phyloP scores from a whole-genome alignment of 176 grass and related monocot species.

The Oryza glaberrima region DNA sequence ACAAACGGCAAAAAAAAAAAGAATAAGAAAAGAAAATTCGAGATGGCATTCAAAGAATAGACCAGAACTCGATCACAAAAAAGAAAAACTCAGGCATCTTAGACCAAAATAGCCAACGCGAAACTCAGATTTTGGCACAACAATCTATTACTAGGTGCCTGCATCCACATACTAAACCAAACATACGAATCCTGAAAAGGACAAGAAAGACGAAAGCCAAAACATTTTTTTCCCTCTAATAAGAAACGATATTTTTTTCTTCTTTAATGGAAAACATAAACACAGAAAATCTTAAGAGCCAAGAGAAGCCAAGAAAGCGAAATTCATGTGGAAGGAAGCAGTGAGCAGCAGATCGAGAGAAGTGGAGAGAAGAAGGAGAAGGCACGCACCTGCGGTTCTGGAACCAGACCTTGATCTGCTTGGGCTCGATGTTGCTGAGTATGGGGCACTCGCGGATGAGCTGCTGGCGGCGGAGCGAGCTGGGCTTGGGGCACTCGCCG shows the following conservation, averaged over 20 bases:
- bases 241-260: not conserved
- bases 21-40: not conserved
- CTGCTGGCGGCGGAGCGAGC: constrained; percentile 86
- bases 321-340: not conserved
- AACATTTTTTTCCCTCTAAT: not conserved
- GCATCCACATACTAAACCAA: constrained; percentile 20
- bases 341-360: not conserved
- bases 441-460: constrained; percentile 85
- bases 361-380: not conserved
- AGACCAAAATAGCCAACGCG: constrained; percentile 1
- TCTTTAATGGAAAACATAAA: not conserved
- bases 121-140: not conserved
- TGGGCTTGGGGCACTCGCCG: constrained; percentile 96
- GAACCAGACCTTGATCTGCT: constrained; percentile 99
- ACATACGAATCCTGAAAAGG: not conserved
- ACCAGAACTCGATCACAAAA: constrained; percentile 18
- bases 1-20: constrained; percentile 18
- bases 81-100: not conserved
- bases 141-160: not conserved
- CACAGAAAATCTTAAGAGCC: not conserved
- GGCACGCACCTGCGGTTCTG: constrained; percentile 88
- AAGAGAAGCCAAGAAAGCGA: not conserved
- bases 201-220: not conserved
- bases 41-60: not conserved
- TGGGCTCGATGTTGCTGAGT: constrained; percentile 87